Evolutionary conservation across 2,329 filamentous ascomycete species (phyloP).

Genomic region (Cladosporium colombiae): DNA sequence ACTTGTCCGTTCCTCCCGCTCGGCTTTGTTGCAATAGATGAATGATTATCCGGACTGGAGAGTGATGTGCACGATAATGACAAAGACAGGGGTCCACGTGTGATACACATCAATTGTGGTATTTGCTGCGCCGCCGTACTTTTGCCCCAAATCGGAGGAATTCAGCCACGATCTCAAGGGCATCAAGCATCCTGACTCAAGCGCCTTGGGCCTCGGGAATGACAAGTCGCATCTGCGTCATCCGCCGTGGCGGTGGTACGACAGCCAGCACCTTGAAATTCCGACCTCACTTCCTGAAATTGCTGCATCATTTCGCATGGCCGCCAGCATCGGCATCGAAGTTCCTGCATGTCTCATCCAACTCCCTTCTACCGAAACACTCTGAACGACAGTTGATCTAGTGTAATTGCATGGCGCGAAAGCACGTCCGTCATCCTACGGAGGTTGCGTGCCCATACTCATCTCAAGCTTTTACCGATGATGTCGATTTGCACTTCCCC

Average conservation of each 20-base stretch:
- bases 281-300: neutral
- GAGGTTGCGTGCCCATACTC: neutral
- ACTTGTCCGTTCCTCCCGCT: neutral
- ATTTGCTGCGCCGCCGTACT: neutral
- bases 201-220: neutral
- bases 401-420: neutral
- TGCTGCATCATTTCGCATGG: neutral
- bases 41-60: neutral
- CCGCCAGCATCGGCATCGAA: neutral
- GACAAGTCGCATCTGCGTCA: slow-evolving; percentile 2
- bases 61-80: neutral
- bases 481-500: neutral
- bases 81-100: neutral
- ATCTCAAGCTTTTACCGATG: neutral
- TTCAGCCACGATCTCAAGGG: neutral
- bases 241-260: neutral
- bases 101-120: neutral
- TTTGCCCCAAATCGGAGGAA: neutral
- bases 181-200: neutral
- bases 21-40: neutral
- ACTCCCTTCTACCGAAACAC: neutral
- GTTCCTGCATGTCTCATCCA: neutral
- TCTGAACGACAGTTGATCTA: neutral
- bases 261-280: neutral
- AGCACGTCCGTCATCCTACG: neutral